These are phyloP conservation scores for Entomortierella lignicola DNA, from an alignment of 192 early-diverging fungal genomes.

Conservation along the genomic window DNA sequence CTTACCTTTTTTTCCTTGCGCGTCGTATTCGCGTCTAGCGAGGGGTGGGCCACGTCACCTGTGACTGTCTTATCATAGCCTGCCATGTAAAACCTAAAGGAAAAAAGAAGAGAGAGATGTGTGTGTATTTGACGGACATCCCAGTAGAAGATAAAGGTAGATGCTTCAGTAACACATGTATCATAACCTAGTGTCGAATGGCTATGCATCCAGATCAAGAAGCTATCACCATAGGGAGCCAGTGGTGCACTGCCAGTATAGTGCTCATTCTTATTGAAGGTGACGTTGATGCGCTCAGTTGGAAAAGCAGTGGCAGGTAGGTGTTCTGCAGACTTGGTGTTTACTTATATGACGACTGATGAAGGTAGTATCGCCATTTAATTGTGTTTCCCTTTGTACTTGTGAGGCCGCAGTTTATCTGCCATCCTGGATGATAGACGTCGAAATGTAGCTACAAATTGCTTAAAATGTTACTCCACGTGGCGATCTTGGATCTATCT, in stretches of 20 bases:
- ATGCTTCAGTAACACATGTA: too few species aligned
- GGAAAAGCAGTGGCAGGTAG: conserved; percentile 4
- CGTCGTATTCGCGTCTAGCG: conserved; percentile 7
- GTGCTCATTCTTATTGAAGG: conserved; percentile 21
- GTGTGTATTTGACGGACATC: too few species aligned
- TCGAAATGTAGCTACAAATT: conserved; percentile 44
- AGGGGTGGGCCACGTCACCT: conserved; percentile 11
- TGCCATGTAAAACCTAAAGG: too few species aligned
- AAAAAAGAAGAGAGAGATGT: too few species aligned
- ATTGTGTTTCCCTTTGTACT: conserved; percentile 33
- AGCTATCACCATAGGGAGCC: conserved; percentile 29
- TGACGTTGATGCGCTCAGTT: conserved; percentile 20
- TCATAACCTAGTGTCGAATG: too few species aligned
- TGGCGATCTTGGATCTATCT: conserved; percentile 39
- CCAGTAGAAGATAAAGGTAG: too few species aligned
- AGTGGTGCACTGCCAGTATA: conserved; percentile 32
- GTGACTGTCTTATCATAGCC: too few species aligned
- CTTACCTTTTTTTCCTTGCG: conserved; percentile 2
- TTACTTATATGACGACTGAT: conserved; percentile 33
- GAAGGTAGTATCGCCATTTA: conserved; percentile 40
- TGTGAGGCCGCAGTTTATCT: conserved; percentile 12
- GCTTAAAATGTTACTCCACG: conserved; percentile 50
- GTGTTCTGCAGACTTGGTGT: conserved; percentile 32
- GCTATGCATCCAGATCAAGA: conserved; percentile 18
- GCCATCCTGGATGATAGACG: conserved; percentile 35